Percentiles rank a stretch among this genome's conserved stretches.
phyloP scores from a whole-genome alignment of 1,139 yeast species.

The Pichia sp. region DNA sequence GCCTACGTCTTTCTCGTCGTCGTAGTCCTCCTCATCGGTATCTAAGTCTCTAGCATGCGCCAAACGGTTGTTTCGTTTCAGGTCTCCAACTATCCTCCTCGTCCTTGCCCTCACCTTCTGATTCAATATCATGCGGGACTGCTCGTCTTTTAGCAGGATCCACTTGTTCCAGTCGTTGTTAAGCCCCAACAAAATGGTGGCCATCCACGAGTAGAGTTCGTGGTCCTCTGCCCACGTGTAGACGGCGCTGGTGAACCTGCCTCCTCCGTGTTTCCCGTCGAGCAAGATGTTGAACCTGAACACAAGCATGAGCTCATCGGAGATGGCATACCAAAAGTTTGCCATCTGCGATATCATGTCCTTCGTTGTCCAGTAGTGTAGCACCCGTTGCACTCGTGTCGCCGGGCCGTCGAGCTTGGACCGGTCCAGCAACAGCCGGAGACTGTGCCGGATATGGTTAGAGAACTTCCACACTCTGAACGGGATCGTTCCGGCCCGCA shows the following conservation, averaged over 20 bases:
- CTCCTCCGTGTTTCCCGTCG: slow-evolving; percentile 36
- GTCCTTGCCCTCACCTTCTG: slow-evolving; percentile 35
- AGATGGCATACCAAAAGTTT: slow-evolving; percentile 56
- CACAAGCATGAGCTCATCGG: slow-evolving; percentile 55
- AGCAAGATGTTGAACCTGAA: slow-evolving; percentile 49
- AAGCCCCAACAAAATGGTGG: slow-evolving; percentile 52
- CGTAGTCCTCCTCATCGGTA: not conserved
- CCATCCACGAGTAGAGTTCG: slow-evolving; percentile 62
- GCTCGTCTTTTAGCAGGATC: slow-evolving; percentile 39
- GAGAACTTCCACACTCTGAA: slow-evolving; percentile 40
- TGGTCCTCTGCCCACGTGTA: slow-evolving; percentile 33
- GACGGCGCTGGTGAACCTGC: not conserved
- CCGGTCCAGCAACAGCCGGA: slow-evolving; percentile 12
- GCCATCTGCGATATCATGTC: slow-evolving; percentile 44
- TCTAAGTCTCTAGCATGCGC: not conserved
- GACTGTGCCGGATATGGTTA: slow-evolving; percentile 18
- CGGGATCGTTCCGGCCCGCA: slow-evolving; percentile 71
- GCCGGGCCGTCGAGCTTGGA: slow-evolving; percentile 13
- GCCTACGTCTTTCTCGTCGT: not conserved
- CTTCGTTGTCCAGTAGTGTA: slow-evolving; percentile 38
- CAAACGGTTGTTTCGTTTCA: slow-evolving; percentile 4
- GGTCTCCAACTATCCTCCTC: slow-evolving; percentile 19
- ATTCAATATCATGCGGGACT: slow-evolving; percentile 40
- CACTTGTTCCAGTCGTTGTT: slow-evolving; percentile 44
- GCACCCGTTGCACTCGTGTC: slow-evolving; percentile 19